Conservation (phyloP, 2,329 filamentous ascomycete species). For the Fonsecaea multimorphosa region DNA sequence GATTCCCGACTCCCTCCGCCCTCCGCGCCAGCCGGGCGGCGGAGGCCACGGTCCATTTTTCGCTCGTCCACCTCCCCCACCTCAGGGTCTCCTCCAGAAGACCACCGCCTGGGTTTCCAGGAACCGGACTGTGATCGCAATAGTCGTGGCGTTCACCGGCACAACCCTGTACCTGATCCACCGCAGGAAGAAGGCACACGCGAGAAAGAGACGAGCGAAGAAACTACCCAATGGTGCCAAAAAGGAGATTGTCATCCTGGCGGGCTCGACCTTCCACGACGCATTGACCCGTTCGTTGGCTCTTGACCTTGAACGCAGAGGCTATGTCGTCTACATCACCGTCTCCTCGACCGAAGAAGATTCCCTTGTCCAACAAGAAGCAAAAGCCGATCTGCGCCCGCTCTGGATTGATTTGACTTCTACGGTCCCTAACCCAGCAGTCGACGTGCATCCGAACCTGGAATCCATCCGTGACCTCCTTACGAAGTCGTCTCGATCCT, state of each 20-base stretch:
- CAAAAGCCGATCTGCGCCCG: constrained; percentile 80
- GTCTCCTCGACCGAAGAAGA: constrained; percentile 88
- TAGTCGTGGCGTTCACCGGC: constrained; percentile 72
- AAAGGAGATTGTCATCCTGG: constrained; percentile 84
- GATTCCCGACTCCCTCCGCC: constrained; percentile 72
- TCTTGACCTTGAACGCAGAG: constrained; percentile 84
- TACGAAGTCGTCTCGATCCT: constrained; percentile 28
- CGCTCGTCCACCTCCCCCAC: constrained; percentile 47
- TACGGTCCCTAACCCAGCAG: constrained; percentile 38
- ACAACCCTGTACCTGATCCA: constrained; percentile 66
- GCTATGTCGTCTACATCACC: constrained; percentile 91
- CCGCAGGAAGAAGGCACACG: constrained; percentile 64
- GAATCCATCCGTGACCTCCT: constrained; percentile 39
- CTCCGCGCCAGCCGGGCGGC: constrained; percentile 47
- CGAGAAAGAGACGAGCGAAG: constrained; percentile 73
- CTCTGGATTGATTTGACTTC: constrained; percentile 83
- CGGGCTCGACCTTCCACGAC: constrained; percentile 78
- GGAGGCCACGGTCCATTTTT: constrained; percentile 30
- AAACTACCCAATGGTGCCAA: constrained; percentile 82
- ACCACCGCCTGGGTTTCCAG: constrained; percentile 73
- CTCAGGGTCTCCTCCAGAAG: constrained; percentile 58
- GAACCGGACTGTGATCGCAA: constrained; percentile 75
- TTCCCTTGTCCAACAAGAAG: constrained; percentile 71
- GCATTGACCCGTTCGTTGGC: constrained; percentile 83
- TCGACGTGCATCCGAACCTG: constrained; percentile 40